Conservation (phyloP, 2,329 filamentous ascomycete species). For the Colletotrichum sp. region DNA sequence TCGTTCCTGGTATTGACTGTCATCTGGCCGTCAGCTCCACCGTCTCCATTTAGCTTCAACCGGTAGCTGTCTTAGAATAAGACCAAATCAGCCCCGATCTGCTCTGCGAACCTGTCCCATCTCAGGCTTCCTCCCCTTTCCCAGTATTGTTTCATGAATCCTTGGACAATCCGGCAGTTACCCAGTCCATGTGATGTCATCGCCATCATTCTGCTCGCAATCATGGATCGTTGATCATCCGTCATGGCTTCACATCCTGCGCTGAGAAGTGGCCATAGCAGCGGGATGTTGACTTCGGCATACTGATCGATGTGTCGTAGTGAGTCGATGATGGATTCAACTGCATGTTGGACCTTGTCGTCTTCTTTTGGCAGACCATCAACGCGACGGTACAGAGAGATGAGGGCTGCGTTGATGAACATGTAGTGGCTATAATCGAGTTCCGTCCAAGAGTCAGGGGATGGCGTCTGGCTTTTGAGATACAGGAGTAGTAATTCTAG, state of each 20-base stretch:
- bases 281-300: not conserved
- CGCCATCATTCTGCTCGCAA: not conserved
- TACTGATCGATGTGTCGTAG: not conserved
- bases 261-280: not conserved
- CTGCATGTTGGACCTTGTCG: not conserved
- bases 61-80: not conserved
- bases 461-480: not conserved
- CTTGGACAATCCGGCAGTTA: not conserved
- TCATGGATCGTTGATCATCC: not conserved
- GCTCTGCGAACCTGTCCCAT: not conserved
- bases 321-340: not conserved
- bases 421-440: not conserved
- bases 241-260: not conserved
- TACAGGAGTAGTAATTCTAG: not conserved
- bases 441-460: not conserved
- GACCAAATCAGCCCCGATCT: not conserved
- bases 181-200: not conserved
- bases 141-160: not conserved
- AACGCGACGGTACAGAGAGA: not conserved
- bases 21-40: not conserved
- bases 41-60: not conserved
- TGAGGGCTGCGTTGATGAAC: not conserved
- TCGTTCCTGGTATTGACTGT: not conserved
- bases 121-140: not conserved
- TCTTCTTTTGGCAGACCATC: not conserved